Percentiles rank a stretch among this genome's conserved stretches.
Conservation (phyloP, 208 protist genomes). For the Vickermania spadyakhi region DNA sequence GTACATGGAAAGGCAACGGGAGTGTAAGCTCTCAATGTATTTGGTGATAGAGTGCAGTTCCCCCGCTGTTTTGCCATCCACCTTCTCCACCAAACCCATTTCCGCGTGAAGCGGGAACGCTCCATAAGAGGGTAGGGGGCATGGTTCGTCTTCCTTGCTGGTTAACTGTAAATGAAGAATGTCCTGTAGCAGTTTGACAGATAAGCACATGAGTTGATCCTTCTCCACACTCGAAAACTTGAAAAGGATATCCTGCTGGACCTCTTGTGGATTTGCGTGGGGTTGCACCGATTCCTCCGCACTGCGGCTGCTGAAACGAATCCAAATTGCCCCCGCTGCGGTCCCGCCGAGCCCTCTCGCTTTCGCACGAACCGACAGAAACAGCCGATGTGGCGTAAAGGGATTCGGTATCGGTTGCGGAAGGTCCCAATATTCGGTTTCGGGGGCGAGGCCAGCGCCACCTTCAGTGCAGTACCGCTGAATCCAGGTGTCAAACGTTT, state of each 20-base stretch:
- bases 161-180: constrained; percentile 28
- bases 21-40: constrained; percentile 13
- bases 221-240: constrained; percentile 68
- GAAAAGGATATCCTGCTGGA: constrained; percentile 41
- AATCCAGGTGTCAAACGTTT: neutral
- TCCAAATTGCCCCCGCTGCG: neutral
- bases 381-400: neutral
- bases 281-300: neutral
- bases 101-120: constrained; percentile 46
- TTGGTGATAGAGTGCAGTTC: constrained; percentile 18
- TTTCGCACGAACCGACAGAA: neutral
- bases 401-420: neutral
- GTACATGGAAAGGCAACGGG: constrained; percentile 4
- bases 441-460: no score
- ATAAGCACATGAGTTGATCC: constrained; percentile 79
- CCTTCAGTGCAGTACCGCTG: neutral
- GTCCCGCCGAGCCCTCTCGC: neutral
- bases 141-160: constrained; percentile 17
- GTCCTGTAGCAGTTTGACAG: constrained; percentile 31
- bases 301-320: neutral
- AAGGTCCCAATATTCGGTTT: neutral
- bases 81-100: constrained; percentile 67
- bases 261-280: constrained; percentile 1
- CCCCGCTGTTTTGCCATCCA: constrained; percentile 19
- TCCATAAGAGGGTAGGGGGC: constrained; percentile 41